phyloP scores from a whole-genome alignment of 176 grass and related monocot genomes.

The Aegilops umbellulata region DNA sequence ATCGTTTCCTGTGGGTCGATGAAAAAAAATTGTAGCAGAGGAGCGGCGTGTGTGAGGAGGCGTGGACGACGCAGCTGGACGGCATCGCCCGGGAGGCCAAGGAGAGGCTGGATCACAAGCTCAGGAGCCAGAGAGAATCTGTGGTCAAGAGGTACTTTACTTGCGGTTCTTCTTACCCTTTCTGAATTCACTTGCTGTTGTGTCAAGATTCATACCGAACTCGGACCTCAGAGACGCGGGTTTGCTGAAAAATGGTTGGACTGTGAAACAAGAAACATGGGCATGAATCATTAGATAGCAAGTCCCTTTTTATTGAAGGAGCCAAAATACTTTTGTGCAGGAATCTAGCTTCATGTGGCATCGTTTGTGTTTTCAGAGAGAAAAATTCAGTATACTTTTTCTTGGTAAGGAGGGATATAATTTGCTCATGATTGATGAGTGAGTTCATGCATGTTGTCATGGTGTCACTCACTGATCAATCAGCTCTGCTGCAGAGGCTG shows the following conservation, averaged over 20 bases:
- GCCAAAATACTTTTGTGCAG: not conserved
- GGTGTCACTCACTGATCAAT: not conserved
- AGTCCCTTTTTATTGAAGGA: not conserved
- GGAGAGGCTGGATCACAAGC: conserved; percentile 84
- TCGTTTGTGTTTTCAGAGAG: not conserved
- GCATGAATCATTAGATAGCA: not conserved
- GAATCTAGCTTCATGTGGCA: not conserved
- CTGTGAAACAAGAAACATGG: not conserved
- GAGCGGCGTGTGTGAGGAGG: conserved; percentile 38
- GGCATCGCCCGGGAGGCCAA: conserved; percentile 71
- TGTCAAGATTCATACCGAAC: not conserved
- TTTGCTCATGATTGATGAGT: not conserved
- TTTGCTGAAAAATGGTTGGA: not conserved
- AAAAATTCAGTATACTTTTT: too few relatives aligned
- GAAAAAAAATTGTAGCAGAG: conserved; percentile 47
- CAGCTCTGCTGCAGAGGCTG: not conserved
- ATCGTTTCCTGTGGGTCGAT: not conserved
- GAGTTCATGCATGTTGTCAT: not conserved
- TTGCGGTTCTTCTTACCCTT: not conserved
- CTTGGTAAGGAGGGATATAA: not conserved
- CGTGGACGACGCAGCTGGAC: conserved; percentile 35
- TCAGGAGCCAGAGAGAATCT: conserved; percentile 41
- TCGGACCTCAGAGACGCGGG: not conserved
- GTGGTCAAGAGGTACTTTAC: conserved; percentile 57
- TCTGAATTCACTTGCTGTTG: not conserved